Percentiles rank a stretch among this genome's conserved stretches.
Conservation (phyloP, 768 basidiomycete species). For the Cystoderma amianthinum region DNA sequence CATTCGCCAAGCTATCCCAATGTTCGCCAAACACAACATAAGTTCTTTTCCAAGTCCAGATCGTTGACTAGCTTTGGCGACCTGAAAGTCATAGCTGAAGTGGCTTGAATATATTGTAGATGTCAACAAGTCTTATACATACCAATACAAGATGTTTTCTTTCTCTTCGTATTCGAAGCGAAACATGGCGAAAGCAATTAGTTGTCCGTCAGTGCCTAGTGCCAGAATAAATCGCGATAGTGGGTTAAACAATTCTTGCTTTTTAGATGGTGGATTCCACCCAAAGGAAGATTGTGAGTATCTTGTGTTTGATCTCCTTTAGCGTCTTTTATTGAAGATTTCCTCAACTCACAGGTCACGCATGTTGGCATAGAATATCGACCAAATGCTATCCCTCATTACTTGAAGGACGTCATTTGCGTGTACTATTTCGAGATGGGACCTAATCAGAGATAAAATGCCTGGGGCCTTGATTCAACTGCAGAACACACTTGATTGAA, state of each 20-base stretch:
- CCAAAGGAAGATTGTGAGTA: constrained; percentile 55
- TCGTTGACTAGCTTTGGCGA: constrained; percentile 34
- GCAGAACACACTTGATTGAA: too few species aligned
- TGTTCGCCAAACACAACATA: constrained; percentile 37
- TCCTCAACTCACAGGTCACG: constrained; percentile 25
- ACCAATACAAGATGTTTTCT: constrained; percentile 69
- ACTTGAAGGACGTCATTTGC: background rate
- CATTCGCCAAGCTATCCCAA: constrained; percentile 52
- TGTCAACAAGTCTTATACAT: constrained; percentile 5
- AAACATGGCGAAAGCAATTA: constrained; percentile 49
- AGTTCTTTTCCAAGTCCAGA: constrained; percentile 55
- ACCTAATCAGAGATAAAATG: too few species aligned
- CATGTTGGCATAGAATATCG: constrained; percentile 55
- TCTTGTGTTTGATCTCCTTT: constrained; percentile 20
- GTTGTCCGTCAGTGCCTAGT: constrained; percentile 7
- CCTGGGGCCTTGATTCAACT: too few species aligned
- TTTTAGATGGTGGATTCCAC: constrained; percentile 54
- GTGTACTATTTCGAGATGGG: too few species aligned
- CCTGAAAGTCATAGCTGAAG: constrained; percentile 73
- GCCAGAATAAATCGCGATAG: constrained; percentile 57
- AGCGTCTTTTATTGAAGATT: background rate
- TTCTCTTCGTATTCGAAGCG: constrained; percentile 67
- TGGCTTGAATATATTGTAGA: background rate
- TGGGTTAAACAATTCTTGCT: constrained; percentile 50
- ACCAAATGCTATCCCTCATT: constrained; percentile 31